Base-by-base conservation (phyloP, 2,329 filamentous ascomycete genomes). In the Aspergillus brasiliensis region DNA sequence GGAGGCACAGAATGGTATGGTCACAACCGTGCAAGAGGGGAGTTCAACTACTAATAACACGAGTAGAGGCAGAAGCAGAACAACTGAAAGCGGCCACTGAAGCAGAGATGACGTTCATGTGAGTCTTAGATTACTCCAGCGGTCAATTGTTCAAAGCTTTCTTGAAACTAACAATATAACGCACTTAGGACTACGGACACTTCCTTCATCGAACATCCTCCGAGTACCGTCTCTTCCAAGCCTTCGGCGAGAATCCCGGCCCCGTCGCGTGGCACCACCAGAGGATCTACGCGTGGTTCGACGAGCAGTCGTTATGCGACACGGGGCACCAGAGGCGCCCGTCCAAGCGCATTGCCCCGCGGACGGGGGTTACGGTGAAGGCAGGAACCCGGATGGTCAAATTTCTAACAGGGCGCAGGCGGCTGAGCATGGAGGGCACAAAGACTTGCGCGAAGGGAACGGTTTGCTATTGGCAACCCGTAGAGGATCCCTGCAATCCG, bases 141-240 rank as follows among this genome's bases (percentile, higher is more conserved):
- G 31, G 11, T 11, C 11, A 34, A 25, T 4, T 25, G 17, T 31
- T 44, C 8, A 15, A 38, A 52, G 54, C 37, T 48, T 34, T 10
- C 23, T 54, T 54, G 17, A 54, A 57, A 10, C 53, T 62, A 25
- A 62, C 56, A n/a, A 64, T 25, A 8, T 28, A 8, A 13, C 5
- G 27, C 25, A 27, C 64, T 4, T 66, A 94, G 91, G 83, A 97
- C 93, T 23, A 96, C 91, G 10, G 92, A 97, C 72, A 96, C 90
- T 5, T 91, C 91, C 1, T 97, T 97, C 71, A 87, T 97, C 58
- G 92, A 97, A 34, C 91, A 97, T 69, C 93, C 92, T 7, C 83
- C 84, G 3, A 78, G 75, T 52, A 74, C 71, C 13, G 61, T 70
- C 4, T 84, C 83, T 38, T 81, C 78, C 28, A 85, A 83, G 68